phyloP scores from a whole-genome alignment of 129 eudicot genomes.

The Flaveria sonorensis region DNA sequence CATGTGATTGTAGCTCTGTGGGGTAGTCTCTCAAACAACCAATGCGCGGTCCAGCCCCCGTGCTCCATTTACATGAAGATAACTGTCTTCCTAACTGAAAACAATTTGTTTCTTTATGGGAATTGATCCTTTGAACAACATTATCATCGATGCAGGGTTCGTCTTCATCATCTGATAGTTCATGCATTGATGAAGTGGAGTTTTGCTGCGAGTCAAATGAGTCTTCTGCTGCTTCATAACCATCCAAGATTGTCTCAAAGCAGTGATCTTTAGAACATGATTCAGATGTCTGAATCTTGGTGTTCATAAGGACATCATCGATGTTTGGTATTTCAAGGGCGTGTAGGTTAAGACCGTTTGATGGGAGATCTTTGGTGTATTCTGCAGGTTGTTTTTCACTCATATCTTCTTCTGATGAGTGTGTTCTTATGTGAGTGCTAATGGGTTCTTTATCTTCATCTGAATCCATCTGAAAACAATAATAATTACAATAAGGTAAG shows the following conservation, averaged over 20 bases:
- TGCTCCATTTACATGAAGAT: conserved; percentile 46
- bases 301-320: conserved; percentile 31
- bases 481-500: background rate
- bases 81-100: conserved; percentile 47
- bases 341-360: conserved; percentile 30
- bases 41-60: conserved; percentile 63
- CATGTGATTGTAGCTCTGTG: conserved; percentile 44
- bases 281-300: conserved; percentile 16
- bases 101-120: conserved; percentile 36
- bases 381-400: conserved; percentile 33
- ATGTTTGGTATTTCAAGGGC: conserved; percentile 58
- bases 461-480: conserved; percentile 61
- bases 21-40: conserved; percentile 59
- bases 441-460: conserved; percentile 73
- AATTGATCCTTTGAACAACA: conserved; percentile 36
- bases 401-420: conserved; percentile 77
- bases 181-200: conserved; percentile 16
- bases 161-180: conserved; percentile 31
- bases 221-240: conserved; percentile 41
- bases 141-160: conserved; percentile 28
- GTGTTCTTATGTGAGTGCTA: conserved; percentile 50
- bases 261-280: conserved; percentile 1
- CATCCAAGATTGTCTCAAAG: conserved; percentile 29
- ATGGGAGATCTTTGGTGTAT: conserved; percentile 23
- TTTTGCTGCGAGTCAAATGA: conserved; percentile 25